Base-by-base conservation (phyloP, 495 filamentous ascomycete species). In the Hypoxylon intermedium region DNA sequence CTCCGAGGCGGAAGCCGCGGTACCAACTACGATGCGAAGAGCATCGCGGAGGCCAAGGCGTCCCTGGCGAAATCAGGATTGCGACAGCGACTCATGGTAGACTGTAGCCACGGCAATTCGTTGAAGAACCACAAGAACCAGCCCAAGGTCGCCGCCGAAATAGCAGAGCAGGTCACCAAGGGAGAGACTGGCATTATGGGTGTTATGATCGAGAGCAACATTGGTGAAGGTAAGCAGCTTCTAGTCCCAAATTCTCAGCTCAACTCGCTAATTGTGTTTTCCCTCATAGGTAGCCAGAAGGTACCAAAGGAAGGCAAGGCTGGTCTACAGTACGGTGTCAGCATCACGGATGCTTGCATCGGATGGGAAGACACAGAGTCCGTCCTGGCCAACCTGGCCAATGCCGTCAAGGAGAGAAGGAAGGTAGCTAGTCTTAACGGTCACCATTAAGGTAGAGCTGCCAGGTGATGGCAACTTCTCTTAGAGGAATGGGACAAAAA, bases 131-230 rank as follows among this genome's bases (percentile, higher is more conserved):
- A 98, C 81, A 90, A 85, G 74, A 98, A 98, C 73, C 94, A 98
- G 75, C 92, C 93, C 58, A 96, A 96, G 82, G 94, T 98, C 19
- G 95, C 93, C 3, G 85, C 83, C 33, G 81, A 79, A 2, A 69
- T 98, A 42, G 90, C 89, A 3, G 88, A 92, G 71, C 95, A 98
- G 75, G 87, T 98, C 55, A 83, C 86, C 19, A 79, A 82, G 34
- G 94, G 94, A 30, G 95, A 98, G 77, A 82, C 82, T 0, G 88
- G 79, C 19, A 96, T 98, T 67, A 93, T 98, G 86, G 94, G 94
- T 66, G 92, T 97, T 28, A 98, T 98, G 94, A 96, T 99, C 67
- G 95, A 99, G 79, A 95, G 90, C 69, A 87, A 98, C 71, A 95
- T 99, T 74, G 86, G 92, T 71, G 94, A 97, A 76, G 94, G 92